phyloP scores from a whole-genome alignment of 2,329 filamentous ascomycete genomes.

The Fusarium redolens region DNA sequence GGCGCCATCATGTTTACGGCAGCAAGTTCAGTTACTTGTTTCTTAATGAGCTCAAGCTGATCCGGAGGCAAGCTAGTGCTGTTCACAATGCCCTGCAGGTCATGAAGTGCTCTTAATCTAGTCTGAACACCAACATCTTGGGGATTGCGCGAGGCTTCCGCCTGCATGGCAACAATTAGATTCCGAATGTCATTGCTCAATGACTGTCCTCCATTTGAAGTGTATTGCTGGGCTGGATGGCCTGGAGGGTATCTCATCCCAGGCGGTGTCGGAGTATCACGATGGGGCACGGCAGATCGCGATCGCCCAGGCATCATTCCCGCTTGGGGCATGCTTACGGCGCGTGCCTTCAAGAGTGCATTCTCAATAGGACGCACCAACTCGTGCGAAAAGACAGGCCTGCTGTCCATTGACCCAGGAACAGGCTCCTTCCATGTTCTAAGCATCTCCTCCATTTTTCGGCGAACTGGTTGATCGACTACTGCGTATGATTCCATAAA shows the following conservation, averaged over 20 bases:
- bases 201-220: conserved; percentile 53
- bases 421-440: conserved; percentile 98
- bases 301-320: conserved; percentile 58
- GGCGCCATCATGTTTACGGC: conserved; percentile 69
- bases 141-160: conserved; percentile 79
- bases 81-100: conserved; percentile 80
- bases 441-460: conserved; percentile 96
- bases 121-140: conserved; percentile 80
- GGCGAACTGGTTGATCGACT: conserved; percentile 83
- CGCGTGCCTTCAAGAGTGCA: conserved; percentile 84
- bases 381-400: conserved; percentile 90
- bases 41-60: conserved; percentile 85
- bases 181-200: conserved; percentile 86
- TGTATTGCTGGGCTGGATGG: conserved; percentile 45
- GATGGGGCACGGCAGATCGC: conserved; percentile 68
- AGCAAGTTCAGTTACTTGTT: conserved; percentile 82
- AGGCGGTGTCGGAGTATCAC: conserved; percentile 81
- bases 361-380: conserved; percentile 93
- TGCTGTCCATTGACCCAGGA: conserved; percentile 90
- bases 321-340: conserved; percentile 68
- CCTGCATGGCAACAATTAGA: conserved; percentile 78
- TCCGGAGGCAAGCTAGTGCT: conserved; percentile 81
- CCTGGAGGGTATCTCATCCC: conserved; percentile 50
- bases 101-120: conserved; percentile 85
- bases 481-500: conserved; percentile 97